Base-by-base conservation (phyloP, 352 stramenopile genomes). In the Peronospora belbahrii region DNA sequence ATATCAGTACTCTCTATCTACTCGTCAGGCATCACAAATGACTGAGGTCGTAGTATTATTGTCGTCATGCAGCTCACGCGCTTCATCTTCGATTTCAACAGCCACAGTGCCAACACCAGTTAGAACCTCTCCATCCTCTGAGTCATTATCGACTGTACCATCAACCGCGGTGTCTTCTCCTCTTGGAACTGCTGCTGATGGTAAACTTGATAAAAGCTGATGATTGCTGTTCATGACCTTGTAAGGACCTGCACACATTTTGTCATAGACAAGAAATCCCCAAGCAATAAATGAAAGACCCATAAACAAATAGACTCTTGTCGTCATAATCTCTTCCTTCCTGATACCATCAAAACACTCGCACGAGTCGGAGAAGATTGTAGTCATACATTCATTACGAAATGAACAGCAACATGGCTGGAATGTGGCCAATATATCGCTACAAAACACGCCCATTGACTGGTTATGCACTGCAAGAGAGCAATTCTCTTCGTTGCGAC, bases 211-310 rank as follows among this genome's bases (percentile, higher is more conserved):
- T 22, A 88, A 60, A 42, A 75, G 52, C 45, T 85, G 67, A 35
- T 78, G 76, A 44, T 70, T 85, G 52, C 76, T 88, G 61, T 88
- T 86, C 56, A 77, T 79, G 48, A 88, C 65, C 56, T 88, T 88
- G 61, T 86, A 86, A 4, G 74, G 74, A 0, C 71, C 70, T 1
- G 59, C 57, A 23, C 76, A 88, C 76, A 85, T 88, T 48, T 79
- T 81, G 49, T 88, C 76, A 51, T 83, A 85, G 35, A 80, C 57
- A 20, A 88, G 49, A 15, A 82, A 42, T 6, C 52, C 59, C 74
- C 76, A 86, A 3, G 74, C 67, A 28, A 86, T 48, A 28, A 67
- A 27, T 6, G 74, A 84, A 17, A 88, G 67, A 14, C 73, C 63
- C 13, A 79, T 65, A 45, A 88, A 86, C 5, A 88, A 59, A 27